Conservation (phyloP, 306 rosid genomes). For the Oemleria cerasiformis region DNA sequence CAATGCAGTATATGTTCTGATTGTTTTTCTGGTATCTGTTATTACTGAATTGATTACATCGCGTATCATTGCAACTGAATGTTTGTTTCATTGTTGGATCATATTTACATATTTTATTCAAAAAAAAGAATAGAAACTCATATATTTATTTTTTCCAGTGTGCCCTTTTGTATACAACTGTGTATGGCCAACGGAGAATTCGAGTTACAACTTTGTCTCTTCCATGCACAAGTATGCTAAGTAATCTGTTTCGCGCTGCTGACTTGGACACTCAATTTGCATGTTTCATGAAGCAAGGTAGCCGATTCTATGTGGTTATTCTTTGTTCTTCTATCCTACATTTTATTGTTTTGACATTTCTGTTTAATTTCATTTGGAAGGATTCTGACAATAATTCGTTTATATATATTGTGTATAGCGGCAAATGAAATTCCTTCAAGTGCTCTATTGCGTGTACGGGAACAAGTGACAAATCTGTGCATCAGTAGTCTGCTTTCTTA, state of each 20-base stretch:
- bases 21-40: slow-evolving; percentile 4
- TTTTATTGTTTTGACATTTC: not conserved
- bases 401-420: slow-evolving; percentile 46
- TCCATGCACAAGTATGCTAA: slow-evolving; percentile 94
- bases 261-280: slow-evolving; percentile 95
- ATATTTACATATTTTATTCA: not conserved
- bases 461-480: slow-evolving; percentile 86
- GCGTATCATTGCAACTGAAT: not conserved
- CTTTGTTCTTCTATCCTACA: not conserved
- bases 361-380: slow-evolving; percentile 6
- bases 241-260: slow-evolving; percentile 93
- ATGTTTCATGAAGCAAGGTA: slow-evolving; percentile 97
- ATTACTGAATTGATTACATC: not conserved
- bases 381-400: slow-evolving; percentile 9
- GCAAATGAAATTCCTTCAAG: slow-evolving; percentile 75
- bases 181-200: slow-evolving; percentile 91
- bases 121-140: not conserved
- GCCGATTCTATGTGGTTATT: slow-evolving; percentile 20
- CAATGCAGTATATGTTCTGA: slow-evolving; percentile 14
- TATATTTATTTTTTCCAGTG: slow-evolving; percentile 50
- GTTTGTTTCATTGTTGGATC: not conserved
- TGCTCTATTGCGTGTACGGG: slow-evolving; percentile 77
- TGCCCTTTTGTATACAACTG: slow-evolving; percentile 95
- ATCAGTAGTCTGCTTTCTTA: slow-evolving; percentile 79
- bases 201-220: slow-evolving; percentile 83